A percentile compares a stretch with the other conserved stretches of the same genome.
phyloP scores from a whole-genome alignment of 179 eudicot species.

The Beta corolliflora region DNA sequence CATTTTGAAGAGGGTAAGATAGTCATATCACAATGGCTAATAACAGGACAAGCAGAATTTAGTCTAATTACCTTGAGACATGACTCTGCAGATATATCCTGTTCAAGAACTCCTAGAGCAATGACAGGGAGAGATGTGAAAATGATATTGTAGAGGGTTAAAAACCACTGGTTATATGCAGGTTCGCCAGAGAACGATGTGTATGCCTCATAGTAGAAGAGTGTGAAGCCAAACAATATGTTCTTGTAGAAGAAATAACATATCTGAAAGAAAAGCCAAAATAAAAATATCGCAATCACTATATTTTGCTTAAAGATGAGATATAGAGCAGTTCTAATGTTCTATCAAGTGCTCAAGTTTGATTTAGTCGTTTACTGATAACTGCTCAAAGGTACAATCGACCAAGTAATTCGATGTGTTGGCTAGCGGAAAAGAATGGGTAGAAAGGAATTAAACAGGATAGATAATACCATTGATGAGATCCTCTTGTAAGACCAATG shows the following conservation, averaged over 20 bases:
- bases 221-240: slow-evolving; percentile 66
- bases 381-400: slow-evolving; percentile 8
- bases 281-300: too few species aligned
- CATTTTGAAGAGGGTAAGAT: neutral
- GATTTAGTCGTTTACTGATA: neutral
- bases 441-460: neutral
- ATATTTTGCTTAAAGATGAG: too few species aligned
- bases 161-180: slow-evolving; percentile 71
- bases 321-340: neutral
- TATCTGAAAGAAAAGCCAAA: slow-evolving; percentile 50
- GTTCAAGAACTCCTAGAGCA: slow-evolving; percentile 77
- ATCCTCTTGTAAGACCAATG: slow-evolving; percentile 94
- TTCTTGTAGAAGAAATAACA: slow-evolving; percentile 93
- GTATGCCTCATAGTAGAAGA: slow-evolving; percentile 70
- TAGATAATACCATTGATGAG: slow-evolving; percentile 62
- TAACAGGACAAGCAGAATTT: neutral
- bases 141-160: slow-evolving; percentile 59
- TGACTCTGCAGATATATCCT: slow-evolving; percentile 61
- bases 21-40: neutral
- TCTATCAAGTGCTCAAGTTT: neutral
- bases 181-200: slow-evolving; percentile 72
- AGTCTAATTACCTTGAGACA: slow-evolving; percentile 67
- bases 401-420: neutral
- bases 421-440: too few species aligned
- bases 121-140: slow-evolving; percentile 78